phyloP scores from a whole-genome alignment of 768 basidiomycete species.

The Tephrocybe rancida region DNA sequence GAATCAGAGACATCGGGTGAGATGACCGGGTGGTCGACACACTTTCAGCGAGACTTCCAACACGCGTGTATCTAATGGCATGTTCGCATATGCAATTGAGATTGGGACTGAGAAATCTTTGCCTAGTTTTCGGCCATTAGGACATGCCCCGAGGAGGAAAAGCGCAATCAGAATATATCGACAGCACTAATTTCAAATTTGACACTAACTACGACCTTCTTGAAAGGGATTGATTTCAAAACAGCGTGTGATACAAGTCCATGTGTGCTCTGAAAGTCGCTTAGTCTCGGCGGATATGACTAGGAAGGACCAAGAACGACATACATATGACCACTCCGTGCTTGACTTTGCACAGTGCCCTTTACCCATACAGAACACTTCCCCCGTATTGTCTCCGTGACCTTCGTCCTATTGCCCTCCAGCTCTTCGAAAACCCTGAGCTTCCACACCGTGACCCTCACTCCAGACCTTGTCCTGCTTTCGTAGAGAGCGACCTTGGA shows the following conservation, averaged over 20 bases:
- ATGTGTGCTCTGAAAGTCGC: constrained; percentile 27
- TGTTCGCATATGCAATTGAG: no score
- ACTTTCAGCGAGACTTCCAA: no score
- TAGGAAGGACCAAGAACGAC: constrained; percentile 6
- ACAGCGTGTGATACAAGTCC: constrained; percentile 29
- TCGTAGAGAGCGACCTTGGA: constrained; percentile 31
- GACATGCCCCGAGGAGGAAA: no score
- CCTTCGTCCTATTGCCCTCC: constrained; percentile 25
- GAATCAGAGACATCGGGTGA: no score
- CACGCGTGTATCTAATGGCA: no score
- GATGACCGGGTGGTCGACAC: no score
- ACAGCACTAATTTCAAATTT: no score
- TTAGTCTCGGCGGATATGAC: neutral
- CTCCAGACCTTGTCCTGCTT: constrained; percentile 18
- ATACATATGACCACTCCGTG: constrained; percentile 28
- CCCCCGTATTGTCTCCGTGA: constrained; percentile 33
- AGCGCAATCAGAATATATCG: no score
- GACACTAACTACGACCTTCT: neutral
- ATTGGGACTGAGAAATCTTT: no score
- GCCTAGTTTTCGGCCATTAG: no score
- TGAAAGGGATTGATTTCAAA: constrained; percentile 6
- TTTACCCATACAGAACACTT: constrained; percentile 28
- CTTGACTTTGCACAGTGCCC: constrained; percentile 27
- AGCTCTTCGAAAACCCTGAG: constrained; percentile 29
- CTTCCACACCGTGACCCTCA: constrained; percentile 31